Conservation (phyloP, 2,329 filamentous ascomycete species). For the Clarireedia hainanense region DNA sequence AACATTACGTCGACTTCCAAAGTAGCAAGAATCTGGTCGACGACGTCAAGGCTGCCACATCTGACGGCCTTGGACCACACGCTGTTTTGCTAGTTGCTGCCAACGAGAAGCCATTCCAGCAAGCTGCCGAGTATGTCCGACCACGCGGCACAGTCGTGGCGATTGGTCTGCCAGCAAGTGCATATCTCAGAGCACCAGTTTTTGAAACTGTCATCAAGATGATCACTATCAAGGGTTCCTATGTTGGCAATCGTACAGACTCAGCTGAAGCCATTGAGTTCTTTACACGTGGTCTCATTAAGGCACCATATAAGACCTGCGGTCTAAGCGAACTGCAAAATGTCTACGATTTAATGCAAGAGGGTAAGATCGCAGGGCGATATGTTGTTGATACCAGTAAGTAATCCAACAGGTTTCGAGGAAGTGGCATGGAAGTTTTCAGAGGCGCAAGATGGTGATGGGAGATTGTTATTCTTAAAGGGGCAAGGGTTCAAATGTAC, state of each 20-base stretch:
- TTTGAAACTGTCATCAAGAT: slow-evolving; percentile 86
- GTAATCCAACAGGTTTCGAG: slow-evolving; percentile 32
- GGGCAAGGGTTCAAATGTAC: not conserved
- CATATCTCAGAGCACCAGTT: slow-evolving; percentile 74
- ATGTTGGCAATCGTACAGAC: slow-evolving; percentile 89
- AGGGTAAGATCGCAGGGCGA: slow-evolving; percentile 66
- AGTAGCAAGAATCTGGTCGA: slow-evolving; percentile 69
- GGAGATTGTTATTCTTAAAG: not conserved
- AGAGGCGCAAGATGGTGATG: not conserved
- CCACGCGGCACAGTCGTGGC: slow-evolving; percentile 76
- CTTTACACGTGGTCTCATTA: slow-evolving; percentile 70
- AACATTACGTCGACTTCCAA: slow-evolving; percentile 72
- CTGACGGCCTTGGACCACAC: slow-evolving; percentile 76
- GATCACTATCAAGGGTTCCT: slow-evolving; percentile 87
- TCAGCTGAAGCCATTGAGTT: slow-evolving; percentile 86
- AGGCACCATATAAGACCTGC: slow-evolving; percentile 77
- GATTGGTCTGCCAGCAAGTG: slow-evolving; percentile 78
- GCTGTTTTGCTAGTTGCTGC: slow-evolving; percentile 83
- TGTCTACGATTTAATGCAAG: slow-evolving; percentile 70
- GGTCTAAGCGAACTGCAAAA: slow-evolving; percentile 71
- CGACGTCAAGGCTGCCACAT: slow-evolving; percentile 74
- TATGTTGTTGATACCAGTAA: slow-evolving; percentile 71
- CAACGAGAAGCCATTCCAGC: slow-evolving; percentile 88
- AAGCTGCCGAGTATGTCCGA: slow-evolving; percentile 81
- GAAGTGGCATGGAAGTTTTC: not conserved